These are phyloP conservation scores for Diospyros lotus DNA, from an alignment of 148 eudicot genomes.

Conservation along the genomic window DNA sequence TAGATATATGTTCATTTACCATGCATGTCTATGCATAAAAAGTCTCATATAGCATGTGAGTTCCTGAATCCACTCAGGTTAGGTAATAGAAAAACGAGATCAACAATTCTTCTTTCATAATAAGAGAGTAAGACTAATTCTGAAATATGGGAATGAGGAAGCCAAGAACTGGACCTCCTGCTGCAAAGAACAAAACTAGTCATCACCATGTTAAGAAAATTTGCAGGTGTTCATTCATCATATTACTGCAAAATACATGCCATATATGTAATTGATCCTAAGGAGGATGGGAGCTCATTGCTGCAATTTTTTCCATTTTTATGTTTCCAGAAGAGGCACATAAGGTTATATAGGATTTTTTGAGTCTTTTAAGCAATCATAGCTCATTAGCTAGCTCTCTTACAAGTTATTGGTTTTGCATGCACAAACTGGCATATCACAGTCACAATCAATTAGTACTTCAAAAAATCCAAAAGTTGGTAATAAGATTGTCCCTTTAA, in stretches of 20 bases:
- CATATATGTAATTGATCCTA: neutral
- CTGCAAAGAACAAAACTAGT: neutral
- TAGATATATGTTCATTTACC: neutral
- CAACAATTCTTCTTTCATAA: neutral
- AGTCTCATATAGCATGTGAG: neutral
- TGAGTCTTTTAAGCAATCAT: neutral
- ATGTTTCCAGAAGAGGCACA: neutral
- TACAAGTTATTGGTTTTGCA: neutral
- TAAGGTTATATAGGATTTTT: neutral
- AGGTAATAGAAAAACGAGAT: neutral
- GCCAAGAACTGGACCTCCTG: conserved; percentile 3
- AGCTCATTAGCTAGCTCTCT: neutral
- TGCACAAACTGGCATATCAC: neutral
- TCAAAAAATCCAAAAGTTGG: too few species aligned
- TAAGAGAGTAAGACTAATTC: too few species aligned
- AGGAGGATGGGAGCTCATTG: neutral
- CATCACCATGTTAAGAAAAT: neutral
- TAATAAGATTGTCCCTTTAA: too few species aligned
- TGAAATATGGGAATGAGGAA: neutral
- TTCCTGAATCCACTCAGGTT: too few species aligned
- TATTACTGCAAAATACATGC: neutral
- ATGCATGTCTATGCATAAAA: neutral
- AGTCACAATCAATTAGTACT: too few species aligned
- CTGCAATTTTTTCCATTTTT: neutral
- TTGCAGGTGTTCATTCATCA: neutral